Evolutionary conservation across 139 green algal species (phyloP).

Genomic region (Haematococcus lacustris): DNA sequence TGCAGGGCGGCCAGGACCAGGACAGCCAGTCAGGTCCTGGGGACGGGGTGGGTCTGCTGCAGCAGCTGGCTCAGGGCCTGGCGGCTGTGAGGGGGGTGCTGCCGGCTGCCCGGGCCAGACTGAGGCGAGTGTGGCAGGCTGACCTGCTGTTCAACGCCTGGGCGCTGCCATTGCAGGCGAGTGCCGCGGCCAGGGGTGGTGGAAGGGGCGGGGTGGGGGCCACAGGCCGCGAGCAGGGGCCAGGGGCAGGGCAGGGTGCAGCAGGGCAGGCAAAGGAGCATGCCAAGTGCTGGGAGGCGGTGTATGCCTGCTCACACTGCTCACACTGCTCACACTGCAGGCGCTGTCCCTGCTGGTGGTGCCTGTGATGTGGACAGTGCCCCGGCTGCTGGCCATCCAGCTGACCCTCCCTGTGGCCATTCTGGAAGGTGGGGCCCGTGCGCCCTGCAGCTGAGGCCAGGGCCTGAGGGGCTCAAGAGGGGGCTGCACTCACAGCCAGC

Average conservation of each 20-base stretch:
- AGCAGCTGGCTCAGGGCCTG: background rate
- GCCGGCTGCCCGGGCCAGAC: background rate
- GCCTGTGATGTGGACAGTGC: constrained; percentile 32
- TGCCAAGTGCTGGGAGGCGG: no score
- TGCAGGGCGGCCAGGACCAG: background rate
- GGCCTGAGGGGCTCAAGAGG: background rate
- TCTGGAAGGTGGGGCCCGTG: constrained; percentile 11
- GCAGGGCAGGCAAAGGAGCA: no score
- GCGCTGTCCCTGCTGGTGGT: constrained; percentile 38
- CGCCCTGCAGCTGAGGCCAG: background rate
- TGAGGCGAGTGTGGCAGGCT: constrained; percentile 19
- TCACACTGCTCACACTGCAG: no score
- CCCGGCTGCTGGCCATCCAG: constrained; percentile 38
- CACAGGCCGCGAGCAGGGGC: no score
- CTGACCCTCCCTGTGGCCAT: constrained; percentile 20
- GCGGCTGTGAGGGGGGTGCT: background rate
- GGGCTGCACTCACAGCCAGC: no score
- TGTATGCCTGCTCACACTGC: no score
- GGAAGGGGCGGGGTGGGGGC: no score
- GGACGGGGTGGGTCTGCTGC: background rate
- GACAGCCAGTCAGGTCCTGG: no score
- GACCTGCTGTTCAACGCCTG: constrained; percentile 34
- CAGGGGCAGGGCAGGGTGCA: no score
- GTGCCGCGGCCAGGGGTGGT: no score
- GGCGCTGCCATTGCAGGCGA: constrained; percentile 37